Percentiles rank a stretch among this genome's conserved stretches.
Evolutionary conservation across 2,329 filamentous ascomycete species (phyloP).

Genomic region (Berkeleyomyces rouxiae): DNA sequence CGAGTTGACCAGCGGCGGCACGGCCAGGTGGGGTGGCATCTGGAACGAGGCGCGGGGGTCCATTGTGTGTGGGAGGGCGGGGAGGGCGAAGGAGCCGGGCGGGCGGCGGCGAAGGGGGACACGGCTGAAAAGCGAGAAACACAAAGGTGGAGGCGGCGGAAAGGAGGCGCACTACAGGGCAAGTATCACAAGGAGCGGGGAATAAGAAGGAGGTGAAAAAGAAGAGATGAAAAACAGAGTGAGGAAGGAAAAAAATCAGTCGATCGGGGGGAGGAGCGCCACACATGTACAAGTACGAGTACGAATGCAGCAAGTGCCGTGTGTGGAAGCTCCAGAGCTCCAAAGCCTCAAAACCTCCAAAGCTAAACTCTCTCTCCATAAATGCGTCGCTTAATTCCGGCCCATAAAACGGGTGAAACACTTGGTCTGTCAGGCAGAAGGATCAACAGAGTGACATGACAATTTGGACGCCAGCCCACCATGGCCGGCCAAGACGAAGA

Average conservation of each 20-base stretch:
- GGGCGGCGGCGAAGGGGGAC: neutral
- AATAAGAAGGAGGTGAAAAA: neutral
- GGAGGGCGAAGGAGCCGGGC: neutral
- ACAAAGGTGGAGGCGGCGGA: neutral
- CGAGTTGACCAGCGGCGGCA: slow-evolving; percentile 45
- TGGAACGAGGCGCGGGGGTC: slow-evolving; percentile 38
- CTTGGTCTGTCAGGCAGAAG: neutral
- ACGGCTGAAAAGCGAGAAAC: neutral
- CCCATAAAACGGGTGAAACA: neutral
- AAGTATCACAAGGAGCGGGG: neutral
- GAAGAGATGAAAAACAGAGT: neutral
- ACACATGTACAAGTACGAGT: neutral
- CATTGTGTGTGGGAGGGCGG: slow-evolving; percentile 22
- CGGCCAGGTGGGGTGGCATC: slow-evolving; percentile 34
- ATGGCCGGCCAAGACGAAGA: neutral
- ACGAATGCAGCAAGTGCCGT: neutral
- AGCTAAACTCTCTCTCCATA: neutral
- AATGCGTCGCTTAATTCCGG: too few species aligned
- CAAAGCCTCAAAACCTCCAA: neutral
- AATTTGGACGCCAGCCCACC: neutral
- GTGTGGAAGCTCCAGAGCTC: neutral
- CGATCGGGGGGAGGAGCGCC: neutral
- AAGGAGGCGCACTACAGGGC: neutral
- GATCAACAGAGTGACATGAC: neutral
- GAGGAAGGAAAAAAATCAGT: neutral